These are phyloP conservation scores for Berberis thunbergii DNA, from an alignment of 164 flowering plant genomes.

Conservation along the genomic window DNA sequence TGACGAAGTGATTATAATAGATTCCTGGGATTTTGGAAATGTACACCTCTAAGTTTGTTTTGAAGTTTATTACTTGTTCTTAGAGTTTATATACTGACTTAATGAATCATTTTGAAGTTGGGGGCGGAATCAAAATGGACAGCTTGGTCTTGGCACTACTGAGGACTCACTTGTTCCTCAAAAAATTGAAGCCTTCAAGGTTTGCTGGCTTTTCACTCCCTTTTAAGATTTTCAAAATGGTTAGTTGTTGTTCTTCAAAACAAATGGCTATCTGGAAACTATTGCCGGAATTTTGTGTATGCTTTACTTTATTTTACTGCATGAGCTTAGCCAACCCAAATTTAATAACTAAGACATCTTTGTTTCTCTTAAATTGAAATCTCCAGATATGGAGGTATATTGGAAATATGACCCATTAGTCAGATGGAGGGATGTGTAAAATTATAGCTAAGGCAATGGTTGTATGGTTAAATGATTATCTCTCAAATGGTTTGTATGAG, in stretches of 20 bases:
- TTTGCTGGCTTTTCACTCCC: constrained; percentile 15
- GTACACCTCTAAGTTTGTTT: too few relatives aligned
- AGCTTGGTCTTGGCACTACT: constrained; percentile 86
- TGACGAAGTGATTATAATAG: too few relatives aligned
- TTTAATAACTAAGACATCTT: background rate
- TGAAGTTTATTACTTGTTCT: background rate
- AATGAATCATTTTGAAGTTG: constrained; percentile 44
- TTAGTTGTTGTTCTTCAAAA: background rate
- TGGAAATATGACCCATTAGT: too few relatives aligned
- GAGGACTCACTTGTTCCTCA: constrained; percentile 93
- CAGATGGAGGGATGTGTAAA: too few relatives aligned
- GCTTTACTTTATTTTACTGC: background rate
- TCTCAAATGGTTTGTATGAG: too few relatives aligned
- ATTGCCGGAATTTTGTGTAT: background rate
- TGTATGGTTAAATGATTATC: too few relatives aligned
- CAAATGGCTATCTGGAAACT: background rate
- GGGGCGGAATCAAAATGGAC: constrained; percentile 99
- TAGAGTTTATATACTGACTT: background rate
- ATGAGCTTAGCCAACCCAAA: background rate
- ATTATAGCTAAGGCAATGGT: too few relatives aligned
- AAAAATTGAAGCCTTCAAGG: constrained; percentile 83
- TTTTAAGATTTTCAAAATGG: constrained; percentile 3
- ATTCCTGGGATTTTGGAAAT: too few relatives aligned
- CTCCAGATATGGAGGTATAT: too few relatives aligned
- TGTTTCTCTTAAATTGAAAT: background rate